phyloP scores from a whole-genome alignment of 805 yeast species.

The Phaffomyces opuntiae region DNA sequence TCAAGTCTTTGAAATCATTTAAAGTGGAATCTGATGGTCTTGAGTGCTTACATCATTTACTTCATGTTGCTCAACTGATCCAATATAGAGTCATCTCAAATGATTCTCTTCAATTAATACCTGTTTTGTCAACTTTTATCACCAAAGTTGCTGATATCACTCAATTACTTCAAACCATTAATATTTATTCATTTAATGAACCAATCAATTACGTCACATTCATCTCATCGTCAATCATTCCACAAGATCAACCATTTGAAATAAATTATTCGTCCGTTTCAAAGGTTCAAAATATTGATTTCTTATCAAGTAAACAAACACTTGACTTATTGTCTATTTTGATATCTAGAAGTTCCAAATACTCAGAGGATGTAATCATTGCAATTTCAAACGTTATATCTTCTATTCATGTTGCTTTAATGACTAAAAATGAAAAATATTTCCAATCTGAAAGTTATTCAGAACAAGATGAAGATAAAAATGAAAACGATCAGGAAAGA shows the following conservation, averaged over 20 bases:
- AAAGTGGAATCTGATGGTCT: conserved; percentile 1
- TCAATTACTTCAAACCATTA: not conserved
- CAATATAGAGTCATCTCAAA: not conserved
- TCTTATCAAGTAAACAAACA: conserved; percentile 1
- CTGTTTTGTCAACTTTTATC: conserved; percentile 1
- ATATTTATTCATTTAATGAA: conserved; percentile 1
- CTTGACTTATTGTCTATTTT: conserved; percentile 3
- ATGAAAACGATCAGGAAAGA: not conserved
- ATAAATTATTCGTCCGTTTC: conserved; percentile 1
- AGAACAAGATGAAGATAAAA: not conserved
- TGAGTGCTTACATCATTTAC: conserved; percentile 1
- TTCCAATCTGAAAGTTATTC: not conserved
- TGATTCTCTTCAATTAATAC: not conserved
- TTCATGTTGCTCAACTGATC: conserved; percentile 4
- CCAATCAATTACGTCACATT: conserved; percentile 1
- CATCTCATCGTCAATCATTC: conserved; percentile 2
- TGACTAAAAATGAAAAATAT: conserved; percentile 5
- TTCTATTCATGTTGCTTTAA: conserved; percentile 5
- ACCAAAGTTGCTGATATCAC: not conserved
- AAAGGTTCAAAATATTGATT: not conserved
- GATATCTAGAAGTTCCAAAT: not conserved
- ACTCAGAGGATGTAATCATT: conserved; percentile 1
- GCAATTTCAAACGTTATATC: conserved; percentile 4
- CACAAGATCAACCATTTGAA: conserved; percentile 1
- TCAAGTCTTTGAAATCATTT: conserved; percentile 3